A percentile compares a stretch with the other conserved stretches of the same genome.
Conservation (phyloP, 345 rosid genomes). For the Populus euphratica region DNA sequence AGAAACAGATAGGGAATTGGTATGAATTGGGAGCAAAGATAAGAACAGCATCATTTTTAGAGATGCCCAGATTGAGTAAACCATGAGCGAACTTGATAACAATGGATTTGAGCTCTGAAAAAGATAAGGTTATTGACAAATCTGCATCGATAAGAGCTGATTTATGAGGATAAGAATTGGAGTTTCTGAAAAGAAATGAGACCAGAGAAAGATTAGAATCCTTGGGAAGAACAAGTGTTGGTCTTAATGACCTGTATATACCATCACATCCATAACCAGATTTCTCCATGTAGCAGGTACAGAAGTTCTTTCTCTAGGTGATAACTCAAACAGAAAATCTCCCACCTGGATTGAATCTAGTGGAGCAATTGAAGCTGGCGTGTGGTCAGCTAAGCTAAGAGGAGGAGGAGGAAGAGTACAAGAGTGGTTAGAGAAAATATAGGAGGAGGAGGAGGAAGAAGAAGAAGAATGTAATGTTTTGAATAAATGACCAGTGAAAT, state of each 20-base stretch:
- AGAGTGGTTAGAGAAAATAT: too few species aligned
- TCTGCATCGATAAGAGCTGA: slow-evolving; percentile 65
- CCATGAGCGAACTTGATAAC: slow-evolving; percentile 56
- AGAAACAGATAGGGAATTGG: slow-evolving; percentile 64
- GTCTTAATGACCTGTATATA: slow-evolving; percentile 66
- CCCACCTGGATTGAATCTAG: too few species aligned
- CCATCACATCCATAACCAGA: slow-evolving; percentile 86
- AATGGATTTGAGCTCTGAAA: slow-evolving; percentile 52
- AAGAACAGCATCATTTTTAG: slow-evolving; percentile 54
- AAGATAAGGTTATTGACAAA: slow-evolving; percentile 45
- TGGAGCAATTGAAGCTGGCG: too few species aligned
- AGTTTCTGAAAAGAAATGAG: slow-evolving; percentile 55
- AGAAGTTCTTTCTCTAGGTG: too few species aligned
- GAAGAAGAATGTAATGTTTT: too few species aligned
- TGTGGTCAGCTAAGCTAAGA: too few species aligned
- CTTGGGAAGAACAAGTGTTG: slow-evolving; percentile 47
- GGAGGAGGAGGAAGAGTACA: too few species aligned
- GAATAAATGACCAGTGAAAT: too few species aligned
- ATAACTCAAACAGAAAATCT: too few species aligned
- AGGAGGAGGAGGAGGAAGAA: too few species aligned
- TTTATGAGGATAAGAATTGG: slow-evolving; percentile 44
- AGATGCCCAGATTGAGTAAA: slow-evolving; percentile 52
- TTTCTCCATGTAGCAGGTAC: slow-evolving; percentile 49
- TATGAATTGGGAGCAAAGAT: slow-evolving; percentile 70
- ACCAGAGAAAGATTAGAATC: slow-evolving; percentile 61